A percentile compares a stretch with the other conserved stretches of the same genome.
Conservation (phyloP, 2,329 filamentous ascomycete genomes). For the Neofusicoccum ribis region DNA sequence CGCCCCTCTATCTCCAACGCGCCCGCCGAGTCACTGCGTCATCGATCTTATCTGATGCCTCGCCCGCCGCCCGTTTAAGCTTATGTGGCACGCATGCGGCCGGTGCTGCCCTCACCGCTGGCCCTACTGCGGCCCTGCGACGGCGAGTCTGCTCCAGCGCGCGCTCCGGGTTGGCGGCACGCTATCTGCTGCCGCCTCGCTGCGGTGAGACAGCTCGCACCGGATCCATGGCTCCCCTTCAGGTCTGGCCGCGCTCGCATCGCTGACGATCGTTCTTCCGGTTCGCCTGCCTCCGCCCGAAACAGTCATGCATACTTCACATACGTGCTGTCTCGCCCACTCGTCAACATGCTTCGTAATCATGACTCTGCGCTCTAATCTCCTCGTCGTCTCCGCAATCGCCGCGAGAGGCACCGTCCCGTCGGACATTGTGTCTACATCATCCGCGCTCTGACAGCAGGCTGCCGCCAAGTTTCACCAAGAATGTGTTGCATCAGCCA, state of each 20-base stretch:
- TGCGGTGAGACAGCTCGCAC: background rate
- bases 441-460: background rate
- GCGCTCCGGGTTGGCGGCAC: background rate
- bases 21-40: background rate
- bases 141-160: no score
- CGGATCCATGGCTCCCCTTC: background rate
- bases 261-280: background rate
- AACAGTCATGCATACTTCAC: no score
- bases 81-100: background rate
- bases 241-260: background rate
- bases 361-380: background rate
- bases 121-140: background rate
- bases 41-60: slow-evolving; percentile 14
- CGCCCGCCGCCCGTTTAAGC: background rate
- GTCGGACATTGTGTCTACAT: background rate
- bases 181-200: background rate
- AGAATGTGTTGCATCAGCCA: no score
- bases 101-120: background rate
- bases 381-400: background rate
- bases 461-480: background rate
- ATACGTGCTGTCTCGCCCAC: no score
- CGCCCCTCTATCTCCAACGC: background rate
- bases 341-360: background rate
- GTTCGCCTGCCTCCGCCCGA: no score
- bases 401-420: background rate